Percentiles rank a stretch among this genome's conserved stretches.
Conservation (phyloP, 495 filamentous ascomycete species). For the Rhizodiscina lignyota region DNA sequence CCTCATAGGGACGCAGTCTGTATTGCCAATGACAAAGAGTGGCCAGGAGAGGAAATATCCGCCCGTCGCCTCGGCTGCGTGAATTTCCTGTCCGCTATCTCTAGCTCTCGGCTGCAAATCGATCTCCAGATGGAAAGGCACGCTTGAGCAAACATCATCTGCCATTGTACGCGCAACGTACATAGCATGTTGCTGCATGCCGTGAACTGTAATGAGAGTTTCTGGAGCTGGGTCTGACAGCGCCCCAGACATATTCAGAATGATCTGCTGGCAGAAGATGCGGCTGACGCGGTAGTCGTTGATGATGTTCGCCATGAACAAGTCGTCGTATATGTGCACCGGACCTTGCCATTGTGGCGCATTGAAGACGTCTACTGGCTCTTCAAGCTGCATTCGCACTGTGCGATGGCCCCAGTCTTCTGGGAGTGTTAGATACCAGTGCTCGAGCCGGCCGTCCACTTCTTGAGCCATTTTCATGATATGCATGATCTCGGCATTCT, state of each 20-base stretch:
- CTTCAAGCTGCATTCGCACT: not conserved
- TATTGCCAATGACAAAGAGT: slow-evolving; percentile 13
- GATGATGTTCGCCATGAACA: slow-evolving; percentile 14
- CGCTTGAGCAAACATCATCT: slow-evolving; percentile 15
- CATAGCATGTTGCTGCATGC: slow-evolving; percentile 1
- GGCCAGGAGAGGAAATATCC: slow-evolving; percentile 19
- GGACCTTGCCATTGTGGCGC: slow-evolving; percentile 13
- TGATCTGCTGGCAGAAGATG: slow-evolving; percentile 17
- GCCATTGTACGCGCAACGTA: slow-evolving; percentile 13
- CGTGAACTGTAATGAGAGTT: not conserved
- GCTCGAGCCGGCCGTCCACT: slow-evolving; percentile 12
- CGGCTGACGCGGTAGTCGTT: slow-evolving; percentile 18
- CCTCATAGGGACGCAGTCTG: slow-evolving; percentile 7
- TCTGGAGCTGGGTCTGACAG: not conserved
- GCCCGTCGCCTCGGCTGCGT: slow-evolving; percentile 6
- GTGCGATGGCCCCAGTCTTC: slow-evolving; percentile 10
- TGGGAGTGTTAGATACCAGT: slow-evolving; percentile 14
- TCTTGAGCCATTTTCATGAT: slow-evolving; percentile 11
- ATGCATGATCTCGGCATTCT: slow-evolving; percentile 1
- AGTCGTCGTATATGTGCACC: slow-evolving; percentile 16
- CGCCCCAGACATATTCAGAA: no score
- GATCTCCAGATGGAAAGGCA: slow-evolving; percentile 17
- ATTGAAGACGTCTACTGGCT: slow-evolving; percentile 9
- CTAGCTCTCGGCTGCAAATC: slow-evolving; percentile 7
- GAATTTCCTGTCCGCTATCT: not conserved